Evolutionary conservation across 2,329 filamentous ascomycete species (phyloP).

Genomic region (Penicillium digitatum): DNA sequence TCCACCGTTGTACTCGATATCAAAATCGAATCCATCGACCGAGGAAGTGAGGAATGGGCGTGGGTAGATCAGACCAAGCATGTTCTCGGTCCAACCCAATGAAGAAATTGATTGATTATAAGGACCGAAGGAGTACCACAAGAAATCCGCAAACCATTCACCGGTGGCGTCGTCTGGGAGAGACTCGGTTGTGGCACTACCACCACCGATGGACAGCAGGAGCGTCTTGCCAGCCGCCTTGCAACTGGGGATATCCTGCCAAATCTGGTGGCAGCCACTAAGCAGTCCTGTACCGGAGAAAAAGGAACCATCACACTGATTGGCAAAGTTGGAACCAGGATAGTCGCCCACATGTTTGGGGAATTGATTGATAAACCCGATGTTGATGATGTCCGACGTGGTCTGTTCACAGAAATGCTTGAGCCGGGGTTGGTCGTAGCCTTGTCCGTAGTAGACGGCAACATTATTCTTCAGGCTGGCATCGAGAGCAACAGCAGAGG

Average conservation of each 20-base stretch:
- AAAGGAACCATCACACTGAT: slow-evolving; percentile 47
- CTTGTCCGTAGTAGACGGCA: slow-evolving; percentile 56
- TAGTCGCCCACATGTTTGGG: slow-evolving; percentile 46
- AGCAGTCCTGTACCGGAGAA: slow-evolving; percentile 44
- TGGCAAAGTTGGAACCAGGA: slow-evolving; percentile 55
- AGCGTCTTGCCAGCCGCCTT: slow-evolving; percentile 44
- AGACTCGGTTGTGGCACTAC: slow-evolving; percentile 39
- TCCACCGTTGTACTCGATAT: slow-evolving; percentile 38
- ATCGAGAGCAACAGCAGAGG: slow-evolving; percentile 42
- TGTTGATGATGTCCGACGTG: slow-evolving; percentile 53
- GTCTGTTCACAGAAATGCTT: slow-evolving; percentile 51
- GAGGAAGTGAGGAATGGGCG: slow-evolving; percentile 47
- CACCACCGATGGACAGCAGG: slow-evolving; percentile 49
- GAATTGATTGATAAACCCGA: slow-evolving; percentile 55
- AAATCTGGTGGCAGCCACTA: slow-evolving; percentile 43
- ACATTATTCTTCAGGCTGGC: slow-evolving; percentile 46
- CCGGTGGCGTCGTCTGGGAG: slow-evolving; percentile 40
- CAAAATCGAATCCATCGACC: slow-evolving; percentile 54
- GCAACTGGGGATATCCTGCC: slow-evolving; percentile 41
- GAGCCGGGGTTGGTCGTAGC: slow-evolving; percentile 47
- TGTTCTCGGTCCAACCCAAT: slow-evolving; percentile 13
- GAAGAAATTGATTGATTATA: slow-evolving; percentile 26
- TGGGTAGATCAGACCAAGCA: slow-evolving; percentile 20
- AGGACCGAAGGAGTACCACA: slow-evolving; percentile 52
- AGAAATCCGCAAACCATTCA: slow-evolving; percentile 47